These are phyloP conservation scores for Helotiales sp. DNA, from an alignment of 2,329 filamentous ascomycete species.

Conservation along the genomic window DNA sequence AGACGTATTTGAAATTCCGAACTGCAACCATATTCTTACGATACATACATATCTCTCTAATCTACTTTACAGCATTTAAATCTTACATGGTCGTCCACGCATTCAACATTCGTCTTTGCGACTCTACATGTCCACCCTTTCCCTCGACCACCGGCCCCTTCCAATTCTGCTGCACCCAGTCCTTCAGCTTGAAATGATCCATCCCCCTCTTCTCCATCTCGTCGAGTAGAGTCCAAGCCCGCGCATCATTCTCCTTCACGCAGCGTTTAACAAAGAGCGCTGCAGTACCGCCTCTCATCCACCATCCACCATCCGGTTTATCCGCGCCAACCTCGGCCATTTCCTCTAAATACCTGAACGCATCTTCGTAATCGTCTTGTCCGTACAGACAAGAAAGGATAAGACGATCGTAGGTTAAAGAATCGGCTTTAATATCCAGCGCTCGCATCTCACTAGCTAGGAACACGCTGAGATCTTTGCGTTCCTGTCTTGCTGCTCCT, in stretches of 20 bases:
- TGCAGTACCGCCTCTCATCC: conserved; percentile 41
- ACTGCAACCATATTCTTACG: not conserved
- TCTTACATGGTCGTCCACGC: conserved; percentile 21
- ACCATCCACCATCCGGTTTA: conserved; percentile 38
- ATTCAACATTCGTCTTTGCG: not conserved
- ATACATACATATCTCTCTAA: not conserved
- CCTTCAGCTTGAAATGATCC: conserved; percentile 18
- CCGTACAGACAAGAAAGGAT: conserved; percentile 58
- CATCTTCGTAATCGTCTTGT: conserved; percentile 51
- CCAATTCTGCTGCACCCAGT: conserved; percentile 20
- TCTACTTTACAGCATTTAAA: not conserved
- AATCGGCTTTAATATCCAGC: conserved; percentile 57
- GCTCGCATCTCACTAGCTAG: conserved; percentile 65
- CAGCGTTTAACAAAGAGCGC: conserved; percentile 32
- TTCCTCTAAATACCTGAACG: conserved; percentile 55
- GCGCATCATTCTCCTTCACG: conserved; percentile 28
- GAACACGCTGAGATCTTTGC: conserved; percentile 63
- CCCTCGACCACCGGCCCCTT: not conserved
- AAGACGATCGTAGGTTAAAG: conserved; percentile 65
- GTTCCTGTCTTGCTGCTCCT: conserved; percentile 44
- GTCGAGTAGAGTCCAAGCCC: conserved; percentile 35
- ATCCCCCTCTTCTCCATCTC: conserved; percentile 36
- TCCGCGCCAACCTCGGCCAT: conserved; percentile 50
- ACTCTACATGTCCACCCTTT: not conserved
- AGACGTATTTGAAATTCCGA: too few relatives aligned